phyloP scores from a whole-genome alignment of 768 basidiomycete genomes.

The Dioszegia crocea region DNA sequence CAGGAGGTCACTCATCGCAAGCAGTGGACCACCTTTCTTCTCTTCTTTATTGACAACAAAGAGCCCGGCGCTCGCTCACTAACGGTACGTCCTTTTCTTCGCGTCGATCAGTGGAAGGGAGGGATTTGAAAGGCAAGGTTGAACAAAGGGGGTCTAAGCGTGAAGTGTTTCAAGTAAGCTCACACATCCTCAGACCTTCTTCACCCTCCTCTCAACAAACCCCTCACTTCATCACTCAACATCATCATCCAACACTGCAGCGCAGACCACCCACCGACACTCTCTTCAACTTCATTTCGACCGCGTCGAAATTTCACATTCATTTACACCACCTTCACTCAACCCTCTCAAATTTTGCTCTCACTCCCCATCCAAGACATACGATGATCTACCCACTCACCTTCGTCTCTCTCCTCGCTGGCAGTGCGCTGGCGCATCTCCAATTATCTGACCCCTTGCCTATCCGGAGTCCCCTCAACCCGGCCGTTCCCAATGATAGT shows the following conservation, averaged over 20 bases:
- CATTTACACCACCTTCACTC: background rate
- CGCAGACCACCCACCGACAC: background rate
- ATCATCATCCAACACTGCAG: background rate
- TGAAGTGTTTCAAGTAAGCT: background rate
- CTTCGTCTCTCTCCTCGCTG: slow-evolving; percentile 7
- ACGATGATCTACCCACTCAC: slow-evolving; percentile 1
- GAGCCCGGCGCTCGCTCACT: too few species aligned
- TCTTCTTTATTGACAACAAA: too few species aligned
- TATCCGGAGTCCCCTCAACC: slow-evolving; percentile 23
- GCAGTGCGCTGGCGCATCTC: slow-evolving; percentile 25
- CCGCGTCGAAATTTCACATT: background rate
- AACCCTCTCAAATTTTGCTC: too few species aligned
- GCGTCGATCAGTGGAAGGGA: too few species aligned
- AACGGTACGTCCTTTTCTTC: too few species aligned
- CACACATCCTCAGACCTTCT: background rate
- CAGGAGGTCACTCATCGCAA: too few species aligned
- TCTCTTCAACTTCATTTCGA: background rate
- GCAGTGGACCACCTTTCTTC: too few species aligned
- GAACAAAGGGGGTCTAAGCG: too few species aligned
- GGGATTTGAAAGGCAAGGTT: too few species aligned
- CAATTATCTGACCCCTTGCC: slow-evolving; percentile 30
- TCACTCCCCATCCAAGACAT: too few species aligned
- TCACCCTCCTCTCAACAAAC: background rate
- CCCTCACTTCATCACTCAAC: background rate
- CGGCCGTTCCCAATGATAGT: slow-evolving; percentile 13